These are phyloP conservation scores for Bromus sterilis DNA, from an alignment of 176 grass and related monocot species.

Conservation along the genomic window DNA sequence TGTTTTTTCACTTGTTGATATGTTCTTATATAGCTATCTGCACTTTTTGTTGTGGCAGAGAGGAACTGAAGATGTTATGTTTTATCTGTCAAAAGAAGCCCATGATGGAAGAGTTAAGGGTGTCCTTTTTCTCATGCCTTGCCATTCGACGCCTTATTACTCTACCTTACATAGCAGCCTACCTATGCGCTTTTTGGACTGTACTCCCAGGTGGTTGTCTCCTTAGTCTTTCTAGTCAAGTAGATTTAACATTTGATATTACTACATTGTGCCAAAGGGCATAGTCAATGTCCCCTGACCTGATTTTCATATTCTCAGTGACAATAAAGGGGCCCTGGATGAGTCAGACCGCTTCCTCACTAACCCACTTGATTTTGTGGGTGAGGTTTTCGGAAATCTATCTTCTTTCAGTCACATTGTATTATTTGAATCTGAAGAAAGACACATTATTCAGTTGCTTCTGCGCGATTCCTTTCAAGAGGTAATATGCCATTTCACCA, in stretches of 20 bases:
- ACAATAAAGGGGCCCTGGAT: conserved; percentile 41
- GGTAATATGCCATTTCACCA: conserved; percentile 22
- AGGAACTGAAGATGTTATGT: conserved; percentile 89
- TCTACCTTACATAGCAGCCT: conserved; percentile 77
- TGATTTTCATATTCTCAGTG: conserved; percentile 34
- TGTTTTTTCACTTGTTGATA: neutral
- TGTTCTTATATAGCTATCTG: conserved; percentile 21
- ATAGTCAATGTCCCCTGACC: neutral
- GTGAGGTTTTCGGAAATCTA: conserved; percentile 36
- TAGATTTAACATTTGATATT: neutral
- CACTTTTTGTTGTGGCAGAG: conserved; percentile 43
- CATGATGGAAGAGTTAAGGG: conserved; percentile 51
- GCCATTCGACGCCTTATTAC: conserved; percentile 96
- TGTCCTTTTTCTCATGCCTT: conserved; percentile 90
- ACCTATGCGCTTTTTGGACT: conserved; percentile 92
- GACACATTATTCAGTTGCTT: conserved; percentile 37
- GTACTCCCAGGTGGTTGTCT: conserved; percentile 66
- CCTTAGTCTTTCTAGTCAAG: conserved; percentile 1
- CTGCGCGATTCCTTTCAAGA: conserved; percentile 51
- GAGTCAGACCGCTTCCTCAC: conserved; percentile 80
- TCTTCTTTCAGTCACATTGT: conserved; percentile 78
- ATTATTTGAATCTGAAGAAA: conserved; percentile 82
- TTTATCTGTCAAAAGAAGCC: conserved; percentile 77
- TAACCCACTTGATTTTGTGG: conserved; percentile 63
- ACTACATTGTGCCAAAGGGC: neutral